Conservation (phyloP, 352 stramenopile species). For the Phytopythium aichiense region DNA sequence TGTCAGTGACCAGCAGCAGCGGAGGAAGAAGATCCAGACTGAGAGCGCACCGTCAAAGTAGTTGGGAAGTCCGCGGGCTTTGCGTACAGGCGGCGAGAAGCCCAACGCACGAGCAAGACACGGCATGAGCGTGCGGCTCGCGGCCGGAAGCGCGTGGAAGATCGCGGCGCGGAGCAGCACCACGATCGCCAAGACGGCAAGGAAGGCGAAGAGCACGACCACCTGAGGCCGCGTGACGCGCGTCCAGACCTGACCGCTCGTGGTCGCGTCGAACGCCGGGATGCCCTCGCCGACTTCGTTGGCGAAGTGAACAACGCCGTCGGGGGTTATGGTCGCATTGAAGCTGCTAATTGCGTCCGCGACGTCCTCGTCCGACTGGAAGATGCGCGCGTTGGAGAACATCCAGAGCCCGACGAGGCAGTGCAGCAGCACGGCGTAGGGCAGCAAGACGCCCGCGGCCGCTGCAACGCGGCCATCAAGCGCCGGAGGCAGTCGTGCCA, state of each 20-base stretch:
- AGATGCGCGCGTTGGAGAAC: slow-evolving; percentile 85
- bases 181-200: slow-evolving; percentile 40
- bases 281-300: slow-evolving; percentile 42
- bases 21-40: neutral
- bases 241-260: slow-evolving; percentile 43
- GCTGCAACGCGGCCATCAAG: slow-evolving; percentile 69
- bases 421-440: slow-evolving; percentile 72
- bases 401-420: slow-evolving; percentile 80
- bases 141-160: slow-evolving; percentile 63
- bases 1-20: neutral
- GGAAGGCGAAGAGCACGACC: slow-evolving; percentile 74
- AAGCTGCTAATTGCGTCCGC: slow-evolving; percentile 14
- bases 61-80: slow-evolving; percentile 52
- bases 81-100: slow-evolving; percentile 41
- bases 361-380: slow-evolving; percentile 46
- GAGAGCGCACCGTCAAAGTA: slow-evolving; percentile 65
- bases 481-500: slow-evolving; percentile 58
- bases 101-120: slow-evolving; percentile 49
- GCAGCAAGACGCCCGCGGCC: slow-evolving; percentile 52
- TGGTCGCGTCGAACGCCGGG: slow-evolving; percentile 39
- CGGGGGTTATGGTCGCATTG: slow-evolving; percentile 2
- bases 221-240: slow-evolving; percentile 68
- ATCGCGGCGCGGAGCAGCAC: slow-evolving; percentile 57
- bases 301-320: slow-evolving; percentile 2
- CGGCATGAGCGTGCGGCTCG: slow-evolving; percentile 54